These are phyloP conservation scores for Shiraia sp. DNA, from an alignment of 2,329 filamentous ascomycete genomes.

Conservation along the genomic window DNA sequence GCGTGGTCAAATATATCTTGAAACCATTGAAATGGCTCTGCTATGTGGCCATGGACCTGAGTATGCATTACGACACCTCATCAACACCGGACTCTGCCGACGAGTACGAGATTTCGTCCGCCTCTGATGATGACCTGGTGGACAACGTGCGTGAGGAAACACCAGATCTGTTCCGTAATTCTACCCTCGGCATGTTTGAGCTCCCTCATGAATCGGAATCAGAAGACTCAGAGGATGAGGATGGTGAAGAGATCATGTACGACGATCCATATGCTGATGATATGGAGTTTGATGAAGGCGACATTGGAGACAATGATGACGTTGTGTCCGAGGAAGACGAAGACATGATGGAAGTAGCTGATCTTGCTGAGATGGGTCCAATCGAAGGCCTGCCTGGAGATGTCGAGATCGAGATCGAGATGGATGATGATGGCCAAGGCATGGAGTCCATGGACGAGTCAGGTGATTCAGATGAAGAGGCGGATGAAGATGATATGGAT, in stretches of 20 bases:
- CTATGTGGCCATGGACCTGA: slow-evolving; percentile 82
- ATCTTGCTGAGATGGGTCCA: slow-evolving; percentile 76
- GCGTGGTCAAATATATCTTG: slow-evolving; percentile 94
- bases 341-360: slow-evolving; percentile 74
- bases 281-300: slow-evolving; percentile 84
- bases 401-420: slow-evolving; percentile 83
- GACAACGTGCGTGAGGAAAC: slow-evolving; percentile 79
- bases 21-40: slow-evolving; percentile 86
- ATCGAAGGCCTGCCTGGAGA: slow-evolving; percentile 67
- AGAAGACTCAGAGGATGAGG: slow-evolving; percentile 62
- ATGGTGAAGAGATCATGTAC: slow-evolving; percentile 75
- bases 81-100: slow-evolving; percentile 65
- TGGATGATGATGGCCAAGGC: slow-evolving; percentile 67
- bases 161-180: slow-evolving; percentile 95
- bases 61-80: slow-evolving; percentile 76
- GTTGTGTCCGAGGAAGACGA: slow-evolving; percentile 90
- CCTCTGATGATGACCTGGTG: slow-evolving; percentile 83
- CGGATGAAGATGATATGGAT: slow-evolving; percentile 57
- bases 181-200: slow-evolving; percentile 92
- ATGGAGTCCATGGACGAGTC: slow-evolving; percentile 59
- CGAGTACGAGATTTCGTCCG: slow-evolving; percentile 89
- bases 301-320: slow-evolving; percentile 64
- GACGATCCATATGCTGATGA: slow-evolving; percentile 87
- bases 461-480: slow-evolving; percentile 52
- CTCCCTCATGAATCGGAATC: slow-evolving; percentile 80